Conservation (phyloP, 805 yeast genomes). For the Saccharomycopsis selenospora region DNA sequence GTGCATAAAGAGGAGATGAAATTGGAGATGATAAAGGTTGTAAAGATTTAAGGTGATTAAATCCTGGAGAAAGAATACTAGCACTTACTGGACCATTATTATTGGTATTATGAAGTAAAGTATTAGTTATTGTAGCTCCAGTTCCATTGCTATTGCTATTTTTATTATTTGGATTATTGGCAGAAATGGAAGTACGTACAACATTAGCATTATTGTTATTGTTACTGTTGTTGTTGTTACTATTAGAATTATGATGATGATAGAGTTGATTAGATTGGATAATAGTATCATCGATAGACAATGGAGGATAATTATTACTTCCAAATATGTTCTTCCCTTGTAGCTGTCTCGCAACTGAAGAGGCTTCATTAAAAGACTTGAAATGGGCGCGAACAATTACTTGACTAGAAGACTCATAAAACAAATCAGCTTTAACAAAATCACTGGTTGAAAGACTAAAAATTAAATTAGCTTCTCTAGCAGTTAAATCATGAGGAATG, state of each 20-base stretch:
- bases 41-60: neutral
- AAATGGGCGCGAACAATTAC: conserved; percentile 13
- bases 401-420: conserved; percentile 28
- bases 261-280: neutral
- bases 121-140: neutral
- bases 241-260: neutral
- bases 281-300: conserved; percentile 8
- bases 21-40: conserved; percentile 5
- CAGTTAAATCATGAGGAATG: conserved; percentile 54
- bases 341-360: conserved; percentile 11
- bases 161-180: neutral
- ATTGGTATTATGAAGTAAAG: neutral
- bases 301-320: conserved; percentile 10
- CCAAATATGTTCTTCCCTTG: conserved; percentile 18
- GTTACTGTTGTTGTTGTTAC: conserved; percentile 2
- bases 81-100: conserved; percentile 5
- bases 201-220: conserved; percentile 1
- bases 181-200: neutral
- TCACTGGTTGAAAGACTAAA: conserved; percentile 68
- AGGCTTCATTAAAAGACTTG: conserved; percentile 9
- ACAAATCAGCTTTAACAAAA: conserved; percentile 44
- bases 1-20: conserved; percentile 7
- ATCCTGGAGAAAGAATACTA: neutral
- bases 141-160: neutral
- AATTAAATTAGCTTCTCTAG: conserved; percentile 59